phyloP scores from a whole-genome alignment of 352 stramenopile genomes.

The Nothophytophthora sp. region DNA sequence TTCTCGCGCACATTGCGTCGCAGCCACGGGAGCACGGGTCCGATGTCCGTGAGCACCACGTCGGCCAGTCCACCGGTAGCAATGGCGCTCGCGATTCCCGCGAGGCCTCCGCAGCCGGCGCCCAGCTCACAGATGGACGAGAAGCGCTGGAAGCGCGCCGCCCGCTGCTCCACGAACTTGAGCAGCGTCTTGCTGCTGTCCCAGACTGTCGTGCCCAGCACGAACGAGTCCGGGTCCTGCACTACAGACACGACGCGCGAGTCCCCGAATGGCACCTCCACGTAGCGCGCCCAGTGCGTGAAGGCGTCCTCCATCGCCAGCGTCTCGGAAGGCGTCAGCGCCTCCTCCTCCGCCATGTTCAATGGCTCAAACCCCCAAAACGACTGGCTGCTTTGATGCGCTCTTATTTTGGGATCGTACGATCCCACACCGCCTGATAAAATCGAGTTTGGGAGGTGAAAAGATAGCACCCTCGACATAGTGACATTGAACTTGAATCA shows the following conservation, averaged over 20 bases:
- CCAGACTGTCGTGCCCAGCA: conserved; percentile 83
- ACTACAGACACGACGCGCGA: conserved; percentile 51
- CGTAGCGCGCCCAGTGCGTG: conserved; percentile 78
- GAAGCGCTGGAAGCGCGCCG: conserved; percentile 47
- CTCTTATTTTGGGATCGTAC: too few relatives aligned
- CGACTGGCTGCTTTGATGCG: too few relatives aligned
- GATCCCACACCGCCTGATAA: too few relatives aligned
- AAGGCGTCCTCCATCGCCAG: conserved; percentile 75
- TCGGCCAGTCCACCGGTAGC: conserved; percentile 53
- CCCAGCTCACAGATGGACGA: conserved; percentile 77
- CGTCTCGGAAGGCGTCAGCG: conserved; percentile 51
- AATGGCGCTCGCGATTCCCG: conserved; percentile 75
- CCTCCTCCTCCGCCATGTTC: conserved; percentile 65
- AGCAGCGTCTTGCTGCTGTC: conserved; percentile 86
- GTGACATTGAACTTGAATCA: conserved; percentile 21
- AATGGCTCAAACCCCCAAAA: conserved; percentile 1
- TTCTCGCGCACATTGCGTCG: conserved; percentile 69
- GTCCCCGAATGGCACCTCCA: conserved; percentile 56
- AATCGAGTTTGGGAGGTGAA: too few relatives aligned
- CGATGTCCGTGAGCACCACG: conserved; percentile 80
- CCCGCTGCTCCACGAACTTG: conserved; percentile 81
- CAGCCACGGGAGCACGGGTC: conserved; percentile 79
- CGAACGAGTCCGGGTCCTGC: conserved; percentile 83
- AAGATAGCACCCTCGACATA: too few relatives aligned
- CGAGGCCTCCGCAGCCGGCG: conserved; percentile 69